Evolutionary conservation across 2,329 filamentous ascomycete species (phyloP).

Genomic region (Aspergillus fructus): DNA sequence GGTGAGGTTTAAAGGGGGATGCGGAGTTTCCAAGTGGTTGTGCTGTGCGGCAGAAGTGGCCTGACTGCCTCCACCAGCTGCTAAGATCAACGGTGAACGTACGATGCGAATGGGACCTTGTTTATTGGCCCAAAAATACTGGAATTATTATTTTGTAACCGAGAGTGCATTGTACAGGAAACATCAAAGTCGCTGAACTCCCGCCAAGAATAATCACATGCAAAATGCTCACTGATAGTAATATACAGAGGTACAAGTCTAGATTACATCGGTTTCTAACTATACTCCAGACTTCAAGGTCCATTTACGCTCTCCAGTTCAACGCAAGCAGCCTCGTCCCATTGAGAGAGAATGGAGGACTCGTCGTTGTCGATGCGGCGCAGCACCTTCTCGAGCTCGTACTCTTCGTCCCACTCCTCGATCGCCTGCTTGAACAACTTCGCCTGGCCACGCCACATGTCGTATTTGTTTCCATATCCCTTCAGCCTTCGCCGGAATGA

Average conservation of each 20-base stretch:
- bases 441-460: not conserved
- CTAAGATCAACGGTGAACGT: slow-evolving; percentile 3
- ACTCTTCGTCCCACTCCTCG: slow-evolving; percentile 30
- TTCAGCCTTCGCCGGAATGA: slow-evolving; percentile 12
- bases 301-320: not conserved
- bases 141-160: not conserved
- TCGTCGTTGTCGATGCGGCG: slow-evolving; percentile 17
- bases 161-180: not conserved
- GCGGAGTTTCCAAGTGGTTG: not conserved
- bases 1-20: slow-evolving; percentile 5
- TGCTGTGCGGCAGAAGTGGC: slow-evolving; percentile 2
- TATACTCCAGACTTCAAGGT: not conserved
- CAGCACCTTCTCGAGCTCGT: slow-evolving; percentile 26
- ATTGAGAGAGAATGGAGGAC: slow-evolving; percentile 15
- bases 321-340: slow-evolving; percentile 15
- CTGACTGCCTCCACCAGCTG: slow-evolving; percentile 5
- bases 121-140: not conserved
- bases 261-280: not conserved
- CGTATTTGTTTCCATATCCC: not conserved
- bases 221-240: not conserved
- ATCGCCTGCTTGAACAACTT: slow-evolving; percentile 6
- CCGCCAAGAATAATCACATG: slow-evolving; percentile 8
- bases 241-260: slow-evolving; percentile 4
- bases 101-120: slow-evolving; percentile 1
- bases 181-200: not conserved